A percentile compares a stretch with the other conserved stretches of the same genome.
These are phyloP conservation scores for Parasarocladium wereldwijsianum DNA, from an alignment of 2,329 filamentous ascomycete genomes.

Conservation along the genomic window DNA sequence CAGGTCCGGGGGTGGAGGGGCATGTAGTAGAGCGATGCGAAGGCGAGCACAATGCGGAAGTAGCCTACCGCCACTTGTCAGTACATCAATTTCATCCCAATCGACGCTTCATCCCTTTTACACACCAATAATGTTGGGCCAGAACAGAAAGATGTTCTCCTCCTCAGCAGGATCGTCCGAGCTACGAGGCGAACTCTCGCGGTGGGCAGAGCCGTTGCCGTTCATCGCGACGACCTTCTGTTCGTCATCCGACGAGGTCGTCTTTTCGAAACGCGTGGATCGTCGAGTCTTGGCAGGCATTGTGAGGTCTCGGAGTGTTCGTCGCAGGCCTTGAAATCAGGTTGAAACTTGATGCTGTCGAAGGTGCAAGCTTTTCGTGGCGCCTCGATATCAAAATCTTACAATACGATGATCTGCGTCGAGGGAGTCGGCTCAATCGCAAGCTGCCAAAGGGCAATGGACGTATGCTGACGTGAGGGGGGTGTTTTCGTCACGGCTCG, in stretches of 20 bases:
- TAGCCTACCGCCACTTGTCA: too few species aligned
- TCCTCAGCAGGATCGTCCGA: not conserved
- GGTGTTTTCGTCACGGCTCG: not conserved
- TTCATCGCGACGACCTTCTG: slow-evolving; percentile 20
- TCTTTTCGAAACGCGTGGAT: slow-evolving; percentile 16
- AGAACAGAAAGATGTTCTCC: slow-evolving; percentile 74
- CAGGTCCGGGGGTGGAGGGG: slow-evolving; percentile 94
- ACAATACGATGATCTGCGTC: too few species aligned
- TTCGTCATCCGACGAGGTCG: slow-evolving; percentile 13
- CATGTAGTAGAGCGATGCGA: slow-evolving; percentile 97
- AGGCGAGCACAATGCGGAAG: slow-evolving; percentile 61
- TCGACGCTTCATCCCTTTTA: not conserved
- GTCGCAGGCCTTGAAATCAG: too few species aligned
- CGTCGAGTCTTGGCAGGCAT: slow-evolving; percentile 25
- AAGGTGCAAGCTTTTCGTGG: too few species aligned
- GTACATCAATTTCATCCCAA: not conserved
- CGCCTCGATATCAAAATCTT: too few species aligned
- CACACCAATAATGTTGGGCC: slow-evolving; percentile 69
- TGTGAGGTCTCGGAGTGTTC: slow-evolving; percentile 6
- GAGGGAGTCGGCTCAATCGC: not conserved
- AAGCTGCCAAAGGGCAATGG: not conserved
- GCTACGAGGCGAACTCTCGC: slow-evolving; percentile 19
- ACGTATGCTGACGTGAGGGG: not conserved
- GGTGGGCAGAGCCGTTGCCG: slow-evolving; percentile 26
- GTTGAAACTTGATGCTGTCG: not conserved